Evolutionary conservation across 306 rosid species (phyloP).

Genomic region (Alnus glutinosa): DNA sequence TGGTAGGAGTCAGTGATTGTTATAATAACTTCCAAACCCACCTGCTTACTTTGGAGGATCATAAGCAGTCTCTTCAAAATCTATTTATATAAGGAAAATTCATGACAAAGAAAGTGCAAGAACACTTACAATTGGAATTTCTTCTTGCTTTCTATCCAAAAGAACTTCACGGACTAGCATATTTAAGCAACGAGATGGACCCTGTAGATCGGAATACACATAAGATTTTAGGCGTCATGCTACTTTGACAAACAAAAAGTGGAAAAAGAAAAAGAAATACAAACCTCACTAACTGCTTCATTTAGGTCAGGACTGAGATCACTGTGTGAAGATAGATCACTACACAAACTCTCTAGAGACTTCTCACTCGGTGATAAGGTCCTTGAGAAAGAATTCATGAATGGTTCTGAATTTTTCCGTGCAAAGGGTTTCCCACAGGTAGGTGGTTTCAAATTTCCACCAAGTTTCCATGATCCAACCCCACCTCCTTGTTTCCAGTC

Average conservation of each 20-base stretch:
- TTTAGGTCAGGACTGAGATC: slow-evolving; percentile 43
- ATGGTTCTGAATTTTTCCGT: slow-evolving; percentile 73
- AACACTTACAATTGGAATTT: slow-evolving; percentile 72
- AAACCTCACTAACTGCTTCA: slow-evolving; percentile 60
- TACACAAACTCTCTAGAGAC: slow-evolving; percentile 42
- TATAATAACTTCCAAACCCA: neutral
- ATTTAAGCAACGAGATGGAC: slow-evolving; percentile 51
- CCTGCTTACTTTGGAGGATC: neutral
- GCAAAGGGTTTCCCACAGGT: slow-evolving; percentile 38
- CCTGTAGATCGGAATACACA: slow-evolving; percentile 45
- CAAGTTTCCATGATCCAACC: slow-evolving; percentile 61
- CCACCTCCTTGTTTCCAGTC: slow-evolving; percentile 71
- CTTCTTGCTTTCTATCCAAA: slow-evolving; percentile 68
- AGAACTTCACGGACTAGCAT: slow-evolving; percentile 65
- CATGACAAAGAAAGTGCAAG: neutral
- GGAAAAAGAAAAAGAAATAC: slow-evolving; percentile 10
- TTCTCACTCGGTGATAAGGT: slow-evolving; percentile 46
- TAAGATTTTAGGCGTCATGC: slow-evolving; percentile 5
- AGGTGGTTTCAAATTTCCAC: slow-evolving; percentile 53
- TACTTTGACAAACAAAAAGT: slow-evolving; percentile 9
- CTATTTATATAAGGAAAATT: neutral
- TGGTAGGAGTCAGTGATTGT: neutral
- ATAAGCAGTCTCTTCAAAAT: neutral
- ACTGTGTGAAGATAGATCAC: slow-evolving; percentile 39
- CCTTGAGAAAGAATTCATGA: slow-evolving; percentile 44